Percentiles rank a stretch among this genome's conserved stretches.
Conservation (phyloP, 164 flowering plant genomes). For the Houttuynia cordata region DNA sequence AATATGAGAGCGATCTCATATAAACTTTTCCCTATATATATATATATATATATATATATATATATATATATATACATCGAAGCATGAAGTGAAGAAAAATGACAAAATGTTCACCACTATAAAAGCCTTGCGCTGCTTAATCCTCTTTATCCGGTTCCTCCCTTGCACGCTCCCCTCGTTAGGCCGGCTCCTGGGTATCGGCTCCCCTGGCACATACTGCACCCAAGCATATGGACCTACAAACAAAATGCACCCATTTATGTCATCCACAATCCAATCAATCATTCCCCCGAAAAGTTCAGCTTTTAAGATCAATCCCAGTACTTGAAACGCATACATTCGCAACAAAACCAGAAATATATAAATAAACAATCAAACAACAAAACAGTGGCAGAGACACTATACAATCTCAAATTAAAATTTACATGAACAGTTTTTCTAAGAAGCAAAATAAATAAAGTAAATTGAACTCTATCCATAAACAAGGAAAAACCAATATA, state of each 20-base stretch:
- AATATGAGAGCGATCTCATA: no score
- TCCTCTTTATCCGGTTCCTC: conserved; percentile 75
- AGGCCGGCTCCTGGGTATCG: conserved; percentile 48
- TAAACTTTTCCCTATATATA: no score
- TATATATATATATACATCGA: no score
- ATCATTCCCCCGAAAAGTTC: no score
- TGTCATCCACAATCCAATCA: neutral
- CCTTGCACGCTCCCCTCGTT: conserved; percentile 72
- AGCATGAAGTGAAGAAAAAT: neutral
- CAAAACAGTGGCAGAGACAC: no score
- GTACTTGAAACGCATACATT: neutral
- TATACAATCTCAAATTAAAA: no score
- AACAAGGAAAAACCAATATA: neutral
- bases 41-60: no score
- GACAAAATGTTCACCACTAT: conserved; percentile 31
- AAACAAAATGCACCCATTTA: conserved; percentile 1
- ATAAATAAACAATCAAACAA: neutral
- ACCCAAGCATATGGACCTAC: conserved; percentile 85
- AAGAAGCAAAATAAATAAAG: neutral
- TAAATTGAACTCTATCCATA: neutral
- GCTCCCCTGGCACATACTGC: conserved; percentile 48
- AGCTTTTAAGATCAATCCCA: no score
- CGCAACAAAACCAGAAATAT: neutral
- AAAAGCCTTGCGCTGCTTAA: conserved; percentile 45
- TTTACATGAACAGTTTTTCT: neutral